Base-by-base conservation (phyloP, 257 asterid genomes). In the Solanum tacnaense region DNA sequence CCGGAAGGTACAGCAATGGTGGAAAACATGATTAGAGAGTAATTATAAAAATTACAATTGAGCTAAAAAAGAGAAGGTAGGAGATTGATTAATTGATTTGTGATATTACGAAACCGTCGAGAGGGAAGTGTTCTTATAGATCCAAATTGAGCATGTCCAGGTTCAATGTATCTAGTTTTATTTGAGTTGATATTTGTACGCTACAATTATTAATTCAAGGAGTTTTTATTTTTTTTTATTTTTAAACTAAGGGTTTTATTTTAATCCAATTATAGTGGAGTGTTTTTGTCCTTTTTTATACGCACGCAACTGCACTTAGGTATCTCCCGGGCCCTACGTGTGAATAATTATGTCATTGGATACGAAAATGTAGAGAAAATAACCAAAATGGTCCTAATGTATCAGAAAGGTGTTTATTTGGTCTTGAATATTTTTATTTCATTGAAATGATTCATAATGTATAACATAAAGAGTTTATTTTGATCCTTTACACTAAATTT, bases 21-120 rank as follows among this genome's bases (percentile, higher is more conserved):
- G 6, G 95, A 92, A 82, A 94, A 93, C 98, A 94, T 93, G 41
- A 9, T 38, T 34, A 9, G 9, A 2, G 16, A 34, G 46, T 23
- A 21, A 35, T 35, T 21, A 72, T 7, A 23, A 8, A 20, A 9
- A 23, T 18, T 25, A 4, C 6, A 34, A 75, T 75, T 36, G 11
- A 21, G 20, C 3, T 13, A 18, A 85, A 15, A 58, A 73, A 15
- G 29, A 78, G 46, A 74, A 31, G 62, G 1, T 3, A 29, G 20
- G 15, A 70, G 58, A 34, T 36, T 46, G 81, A 73, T 74, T 72
- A 71, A 31, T 71, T 35, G n/a, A 36, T 49, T 46, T 56, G 29
- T 87, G 58, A 46, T 6, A 36, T 29, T 85, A 68, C 39, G 29
- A 7, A 27, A 39, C 18, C 13, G 85, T 29, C 4, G 2, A 76